Evolutionary conservation across 1,284 basidiomycete species (phyloP), one percentile per base, ranked within the genome.

Genomic region (Mycena citricolor): DNA sequence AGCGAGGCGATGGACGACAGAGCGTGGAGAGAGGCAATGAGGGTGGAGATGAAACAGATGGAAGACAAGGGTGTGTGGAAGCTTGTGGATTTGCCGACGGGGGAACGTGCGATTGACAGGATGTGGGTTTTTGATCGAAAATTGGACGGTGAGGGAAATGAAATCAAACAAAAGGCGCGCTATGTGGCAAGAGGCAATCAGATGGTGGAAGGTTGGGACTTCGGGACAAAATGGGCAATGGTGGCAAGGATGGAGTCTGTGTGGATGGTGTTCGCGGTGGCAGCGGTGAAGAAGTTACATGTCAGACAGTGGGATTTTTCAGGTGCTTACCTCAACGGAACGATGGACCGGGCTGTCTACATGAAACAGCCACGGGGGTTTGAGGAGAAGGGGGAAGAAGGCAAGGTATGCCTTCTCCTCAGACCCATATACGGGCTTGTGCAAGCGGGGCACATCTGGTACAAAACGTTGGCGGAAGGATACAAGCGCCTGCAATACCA

Each of bases 311-410:
- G 46, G 43, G 43, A 45, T 16, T 45, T 45, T 30, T 31, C 25
- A 5, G 42, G 36, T 8, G 36, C 42, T 2, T 44, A 44, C 16
- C 35, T 44, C 12, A 49, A 45, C n/a, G 43, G 47, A 5, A 21
- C 14, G 14, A 44, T 39, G 38, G 44, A 47, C 32, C 17, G 16
- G 20, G 25, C 44, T 8, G 38, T 44, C 2, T 50, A 50, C 24
- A 50, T 46, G 48, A 22, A 25, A 19, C 48, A 50, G 35, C 48
- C 48, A 3, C 10, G 7, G 14, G 44, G 48, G 4, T 50, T 50
- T 28, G 39, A 33, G n/a, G 44, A 49, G 47, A 36, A 39, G 25
- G 47, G 47, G 47, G 47, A 49, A 38, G 47, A 49, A 32, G 23
- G 26, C 8, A 17, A 36, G 32, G 21, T 36, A 23, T n/a, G 14